Evolutionary conservation across 441 rosid genomes (phyloP).

Genomic region (Gossypium gossypioides): DNA sequence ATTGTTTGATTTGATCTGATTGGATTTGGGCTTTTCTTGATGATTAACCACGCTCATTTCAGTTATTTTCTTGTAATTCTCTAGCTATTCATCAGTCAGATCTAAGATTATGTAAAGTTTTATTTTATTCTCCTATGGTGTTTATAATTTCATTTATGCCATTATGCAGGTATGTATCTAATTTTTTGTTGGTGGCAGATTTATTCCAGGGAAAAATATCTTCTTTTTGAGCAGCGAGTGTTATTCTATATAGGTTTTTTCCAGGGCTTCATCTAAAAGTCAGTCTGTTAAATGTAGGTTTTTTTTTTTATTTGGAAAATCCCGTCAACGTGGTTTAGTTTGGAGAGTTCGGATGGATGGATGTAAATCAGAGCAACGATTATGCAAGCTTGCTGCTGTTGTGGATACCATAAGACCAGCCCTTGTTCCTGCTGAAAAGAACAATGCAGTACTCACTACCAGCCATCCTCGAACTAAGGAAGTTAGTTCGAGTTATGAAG

Average conservation of each 20-base stretch:
- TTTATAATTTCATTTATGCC: slow-evolving; percentile 28
- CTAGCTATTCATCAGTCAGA: slow-evolving; percentile 29
- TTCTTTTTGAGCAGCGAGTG: slow-evolving; percentile 34
- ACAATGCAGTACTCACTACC: slow-evolving; percentile 36
- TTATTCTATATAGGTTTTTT: slow-evolving; percentile 9
- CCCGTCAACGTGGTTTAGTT: slow-evolving; percentile 49
- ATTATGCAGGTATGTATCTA: slow-evolving; percentile 40
- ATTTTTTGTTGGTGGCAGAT: slow-evolving; percentile 47
- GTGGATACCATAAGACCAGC: slow-evolving; percentile 47
- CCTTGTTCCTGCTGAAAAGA: slow-evolving; percentile 59
- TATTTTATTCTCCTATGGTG: slow-evolving; percentile 18
- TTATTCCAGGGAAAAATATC: slow-evolving; percentile 48
- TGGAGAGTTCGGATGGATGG: slow-evolving; percentile 72
- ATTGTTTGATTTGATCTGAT: slow-evolving; percentile 29
- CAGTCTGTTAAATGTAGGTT: slow-evolving; percentile 26
- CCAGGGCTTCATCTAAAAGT: slow-evolving; percentile 23
- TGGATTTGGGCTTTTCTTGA: slow-evolving; percentile 24
- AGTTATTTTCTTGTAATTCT: slow-evolving; percentile 18
- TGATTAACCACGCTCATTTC: slow-evolving; percentile 24
- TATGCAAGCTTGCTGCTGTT: slow-evolving; percentile 36
- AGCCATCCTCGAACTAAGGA: slow-evolving; percentile 59
- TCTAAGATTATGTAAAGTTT: slow-evolving; percentile 46
- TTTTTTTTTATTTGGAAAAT: slow-evolving; percentile 17
- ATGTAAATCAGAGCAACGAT: slow-evolving; percentile 34
- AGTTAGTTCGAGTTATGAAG: slow-evolving; percentile 74